Evolutionary conservation across 345 rosid species (phyloP).

Genomic region (Bretschneidera sinensis): DNA sequence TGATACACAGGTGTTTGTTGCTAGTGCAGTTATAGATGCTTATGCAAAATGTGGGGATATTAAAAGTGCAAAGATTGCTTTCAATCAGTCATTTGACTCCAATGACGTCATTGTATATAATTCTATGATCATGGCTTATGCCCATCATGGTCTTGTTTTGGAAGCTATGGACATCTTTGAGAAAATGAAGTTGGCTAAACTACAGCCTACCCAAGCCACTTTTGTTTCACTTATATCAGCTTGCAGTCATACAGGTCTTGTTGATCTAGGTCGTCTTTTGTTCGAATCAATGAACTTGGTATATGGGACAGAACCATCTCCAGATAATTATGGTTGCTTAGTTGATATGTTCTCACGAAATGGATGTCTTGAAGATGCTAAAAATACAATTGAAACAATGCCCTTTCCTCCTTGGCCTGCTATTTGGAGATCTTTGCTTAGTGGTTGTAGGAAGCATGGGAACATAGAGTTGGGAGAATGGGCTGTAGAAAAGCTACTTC

Average conservation of each 20-base stretch:
- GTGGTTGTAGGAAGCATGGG: slow-evolving; percentile 39
- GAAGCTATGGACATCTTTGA: slow-evolving; percentile 35
- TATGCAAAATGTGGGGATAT: slow-evolving; percentile 42
- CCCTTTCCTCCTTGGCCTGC: slow-evolving; percentile 36
- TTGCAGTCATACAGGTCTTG: too few relatives aligned
- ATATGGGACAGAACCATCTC: slow-evolving; percentile 31
- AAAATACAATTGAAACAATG: slow-evolving; percentile 29
- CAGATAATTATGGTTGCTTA: slow-evolving; percentile 35
- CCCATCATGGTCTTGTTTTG: slow-evolving; percentile 27
- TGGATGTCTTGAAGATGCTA: slow-evolving; percentile 32
- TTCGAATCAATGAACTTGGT: slow-evolving; percentile 29
- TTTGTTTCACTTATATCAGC: slow-evolving; percentile 41
- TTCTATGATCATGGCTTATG: slow-evolving; percentile 41
- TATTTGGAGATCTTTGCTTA: slow-evolving; percentile 38
- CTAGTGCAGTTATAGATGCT: slow-evolving; percentile 40
- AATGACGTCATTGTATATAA: slow-evolving; percentile 31
- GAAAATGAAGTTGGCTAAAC: slow-evolving; percentile 25
- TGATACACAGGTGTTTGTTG: slow-evolving; percentile 15
- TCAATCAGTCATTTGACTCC: slow-evolving; percentile 19
- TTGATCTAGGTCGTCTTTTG: slow-evolving; percentile 29
- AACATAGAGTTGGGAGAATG: slow-evolving; percentile 33
- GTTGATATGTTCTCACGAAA: slow-evolving; percentile 41
- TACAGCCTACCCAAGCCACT: slow-evolving; percentile 33
- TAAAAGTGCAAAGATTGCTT: slow-evolving; percentile 25
- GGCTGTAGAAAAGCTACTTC: slow-evolving; percentile 30